phyloP scores from a whole-genome alignment of 2,329 filamentous ascomycete genomes.

The Ascochyta clinopodiicola region DNA sequence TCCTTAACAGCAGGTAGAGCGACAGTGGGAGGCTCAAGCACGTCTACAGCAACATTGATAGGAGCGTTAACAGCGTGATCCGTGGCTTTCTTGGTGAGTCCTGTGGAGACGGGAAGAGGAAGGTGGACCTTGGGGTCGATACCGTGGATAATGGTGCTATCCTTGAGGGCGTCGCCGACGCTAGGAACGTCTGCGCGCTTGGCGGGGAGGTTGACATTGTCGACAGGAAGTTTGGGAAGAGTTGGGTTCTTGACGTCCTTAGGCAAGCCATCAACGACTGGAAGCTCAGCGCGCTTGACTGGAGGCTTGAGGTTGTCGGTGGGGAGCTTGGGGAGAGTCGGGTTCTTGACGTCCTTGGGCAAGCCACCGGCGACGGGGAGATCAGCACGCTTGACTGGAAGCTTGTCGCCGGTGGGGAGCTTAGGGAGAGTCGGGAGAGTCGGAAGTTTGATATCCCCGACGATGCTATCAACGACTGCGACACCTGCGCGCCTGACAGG shows the following conservation, averaged over 20 bases:
- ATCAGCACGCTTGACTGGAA: background rate
- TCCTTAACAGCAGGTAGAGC: background rate
- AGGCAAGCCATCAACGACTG: background rate
- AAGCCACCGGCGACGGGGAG: conserved; percentile 3
- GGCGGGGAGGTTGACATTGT: background rate
- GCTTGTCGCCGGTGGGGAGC: background rate
- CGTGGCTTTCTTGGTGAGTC: background rate
- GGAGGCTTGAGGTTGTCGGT: background rate
- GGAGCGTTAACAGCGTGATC: background rate
- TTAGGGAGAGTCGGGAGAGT: background rate
- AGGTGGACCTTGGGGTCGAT: background rate
- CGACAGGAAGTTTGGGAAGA: background rate
- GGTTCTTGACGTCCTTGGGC: background rate
- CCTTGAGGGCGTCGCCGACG: background rate
- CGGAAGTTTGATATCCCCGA: background rate
- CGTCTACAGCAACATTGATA: background rate
- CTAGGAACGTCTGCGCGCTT: background rate
- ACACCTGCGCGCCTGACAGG: background rate
- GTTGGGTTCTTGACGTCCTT: background rate
- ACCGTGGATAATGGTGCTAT: background rate
- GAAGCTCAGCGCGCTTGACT: background rate
- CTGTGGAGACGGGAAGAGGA: background rate
- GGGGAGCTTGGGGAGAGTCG: background rate
- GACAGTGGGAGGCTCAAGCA: background rate
- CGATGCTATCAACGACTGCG: background rate